Conservation (phyloP, 345 rosid genomes). For the Brassica napus region DNA sequence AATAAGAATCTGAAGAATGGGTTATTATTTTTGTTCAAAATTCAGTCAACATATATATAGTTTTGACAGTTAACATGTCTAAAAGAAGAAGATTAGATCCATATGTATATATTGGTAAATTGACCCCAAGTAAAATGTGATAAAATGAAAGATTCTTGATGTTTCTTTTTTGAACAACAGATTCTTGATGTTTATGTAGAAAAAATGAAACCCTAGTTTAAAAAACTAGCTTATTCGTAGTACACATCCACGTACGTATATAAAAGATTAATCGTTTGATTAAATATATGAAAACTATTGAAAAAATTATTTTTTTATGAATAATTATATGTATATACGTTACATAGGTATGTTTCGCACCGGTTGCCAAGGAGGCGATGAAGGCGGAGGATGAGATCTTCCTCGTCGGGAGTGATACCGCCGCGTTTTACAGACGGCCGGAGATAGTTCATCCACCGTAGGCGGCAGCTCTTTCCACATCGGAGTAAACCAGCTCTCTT, state of each 20-base stretch:
- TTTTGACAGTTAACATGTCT: not conserved
- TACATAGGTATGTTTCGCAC: constrained; percentile 22
- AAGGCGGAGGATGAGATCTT: constrained; percentile 92
- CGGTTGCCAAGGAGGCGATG: constrained; percentile 77
- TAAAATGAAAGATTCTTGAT: not conserved
- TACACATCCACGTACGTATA: not conserved
- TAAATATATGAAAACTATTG: not conserved
- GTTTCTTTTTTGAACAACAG: not conserved
- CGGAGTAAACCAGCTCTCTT: constrained; percentile 80
- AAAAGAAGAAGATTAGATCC: not conserved
- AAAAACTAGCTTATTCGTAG: not conserved
- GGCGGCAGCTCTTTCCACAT: constrained; percentile 89
- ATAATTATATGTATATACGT: not conserved
- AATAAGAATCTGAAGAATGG: not conserved
- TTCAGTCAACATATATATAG: not conserved
- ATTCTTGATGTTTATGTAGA: constrained; percentile 4
- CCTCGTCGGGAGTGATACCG: constrained; percentile 75
- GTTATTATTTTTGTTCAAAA: not conserved
- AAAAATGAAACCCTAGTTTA: constrained; percentile 19
- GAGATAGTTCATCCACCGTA: constrained; percentile 94
- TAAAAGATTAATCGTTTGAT: not conserved
- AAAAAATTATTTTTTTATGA: too few relatives aligned
- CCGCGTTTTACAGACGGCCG: constrained; percentile 79
- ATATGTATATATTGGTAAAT: not conserved
- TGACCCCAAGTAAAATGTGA: not conserved